phyloP scores from a whole-genome alignment of 179 eudicot species.

The Beta macrorhiza region DNA sequence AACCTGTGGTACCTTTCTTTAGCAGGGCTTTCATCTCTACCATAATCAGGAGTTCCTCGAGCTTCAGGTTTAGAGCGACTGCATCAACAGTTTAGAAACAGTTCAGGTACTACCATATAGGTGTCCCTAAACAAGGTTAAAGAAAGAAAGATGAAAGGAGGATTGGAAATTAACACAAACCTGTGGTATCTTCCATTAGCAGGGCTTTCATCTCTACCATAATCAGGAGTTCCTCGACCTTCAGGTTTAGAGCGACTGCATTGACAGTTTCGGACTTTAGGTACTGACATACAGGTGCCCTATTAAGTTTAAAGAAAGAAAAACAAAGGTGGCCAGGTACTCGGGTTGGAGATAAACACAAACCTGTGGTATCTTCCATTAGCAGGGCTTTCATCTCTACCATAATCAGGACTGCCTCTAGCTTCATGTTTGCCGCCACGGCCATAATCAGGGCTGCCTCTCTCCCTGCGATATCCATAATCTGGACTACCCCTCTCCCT shows the following conservation, averaged over 20 bases:
- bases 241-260: slow-evolving; percentile 19
- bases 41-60: slow-evolving; percentile 42
- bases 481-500: slow-evolving; percentile 85
- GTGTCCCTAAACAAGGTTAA: neutral
- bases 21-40: slow-evolving; percentile 33
- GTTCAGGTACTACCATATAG: too few species aligned
- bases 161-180: slow-evolving; percentile 32
- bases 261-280: too few species aligned
- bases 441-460: slow-evolving; percentile 50
- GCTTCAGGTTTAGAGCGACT: slow-evolving; percentile 17
- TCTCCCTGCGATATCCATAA: slow-evolving; percentile 50
- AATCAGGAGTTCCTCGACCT: slow-evolving; percentile 38
- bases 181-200: slow-evolving; percentile 48
- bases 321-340: neutral
- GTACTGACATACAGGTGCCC: too few species aligned
- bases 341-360: neutral
- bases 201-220: slow-evolving; percentile 34
- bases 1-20: slow-evolving; percentile 55
- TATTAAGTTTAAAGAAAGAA: neutral
- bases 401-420: slow-evolving; percentile 45
- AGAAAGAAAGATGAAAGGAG: neutral
- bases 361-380: slow-evolving; percentile 50
- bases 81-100: neutral
- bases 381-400: slow-evolving; percentile 33
- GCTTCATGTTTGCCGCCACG: slow-evolving; percentile 36